A percentile compares a stretch with the other conserved stretches of the same genome.
These are phyloP conservation scores for Beauveria medogensis DNA, from an alignment of 2,329 filamentous ascomycete species.

Conservation along the genomic window DNA sequence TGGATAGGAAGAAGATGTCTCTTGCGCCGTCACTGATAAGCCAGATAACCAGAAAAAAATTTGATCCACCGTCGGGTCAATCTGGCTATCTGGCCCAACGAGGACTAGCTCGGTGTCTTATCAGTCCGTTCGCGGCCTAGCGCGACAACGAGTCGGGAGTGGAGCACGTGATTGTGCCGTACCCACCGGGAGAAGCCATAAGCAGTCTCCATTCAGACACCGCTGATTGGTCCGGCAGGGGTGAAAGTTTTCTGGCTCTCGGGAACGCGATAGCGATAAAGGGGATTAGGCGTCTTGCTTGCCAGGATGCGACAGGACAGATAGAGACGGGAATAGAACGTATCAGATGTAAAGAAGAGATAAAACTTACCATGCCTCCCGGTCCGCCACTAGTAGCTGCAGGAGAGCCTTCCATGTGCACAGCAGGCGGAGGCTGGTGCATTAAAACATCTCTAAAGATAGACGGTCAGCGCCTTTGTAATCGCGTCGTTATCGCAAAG, in stretches of 20 bases:
- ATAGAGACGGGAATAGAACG: conserved; percentile 8
- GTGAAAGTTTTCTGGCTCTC: background rate
- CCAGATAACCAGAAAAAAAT: conserved; percentile 17
- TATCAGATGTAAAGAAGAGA: conserved; percentile 11
- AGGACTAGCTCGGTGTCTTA: background rate
- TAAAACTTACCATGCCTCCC: conserved; percentile 32
- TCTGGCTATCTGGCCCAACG: conserved; percentile 9
- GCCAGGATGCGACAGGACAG: background rate
- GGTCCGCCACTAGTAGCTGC: conserved; percentile 32
- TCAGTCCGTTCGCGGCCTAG: conserved; percentile 4
- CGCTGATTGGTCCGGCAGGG: conserved; percentile 9
- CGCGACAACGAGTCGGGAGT: conserved; percentile 12
- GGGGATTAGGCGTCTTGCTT: background rate
- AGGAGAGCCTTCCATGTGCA: conserved; percentile 21
- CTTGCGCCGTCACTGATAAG: conserved; percentile 29
- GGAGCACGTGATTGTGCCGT: conserved; percentile 24
- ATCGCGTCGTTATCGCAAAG: conserved; percentile 9
- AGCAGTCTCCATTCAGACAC: conserved; percentile 1
- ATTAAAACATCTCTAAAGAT: conserved; percentile 10
- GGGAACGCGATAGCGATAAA: conserved; percentile 12
- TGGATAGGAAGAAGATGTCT: conserved; percentile 26
- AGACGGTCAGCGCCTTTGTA: conserved; percentile 6
- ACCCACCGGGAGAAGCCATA: background rate
- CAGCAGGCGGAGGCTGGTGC: conserved; percentile 11
- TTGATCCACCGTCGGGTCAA: conserved; percentile 4